Evolutionary conservation across 2,329 filamentous ascomycete genomes (phyloP).

Genomic region (Fusarium sp.): DNA sequence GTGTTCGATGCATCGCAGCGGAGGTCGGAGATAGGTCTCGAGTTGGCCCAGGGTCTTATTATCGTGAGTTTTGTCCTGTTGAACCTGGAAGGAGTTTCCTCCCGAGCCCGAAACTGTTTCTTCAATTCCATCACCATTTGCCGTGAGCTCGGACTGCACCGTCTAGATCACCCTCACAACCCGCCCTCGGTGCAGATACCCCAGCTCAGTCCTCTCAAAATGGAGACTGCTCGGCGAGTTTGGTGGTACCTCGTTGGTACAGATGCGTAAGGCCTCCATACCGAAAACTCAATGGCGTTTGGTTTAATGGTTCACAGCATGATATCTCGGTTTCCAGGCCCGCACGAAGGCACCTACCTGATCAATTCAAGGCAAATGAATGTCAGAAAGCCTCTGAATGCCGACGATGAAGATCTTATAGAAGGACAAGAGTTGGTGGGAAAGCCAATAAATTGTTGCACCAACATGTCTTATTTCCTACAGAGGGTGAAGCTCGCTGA

Average conservation of each 20-base stretch:
- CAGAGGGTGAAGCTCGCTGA: conserved; percentile 52
- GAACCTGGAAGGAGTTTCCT: conserved; percentile 46
- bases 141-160: conserved; percentile 49
- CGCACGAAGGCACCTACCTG: conserved; percentile 48
- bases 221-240: conserved; percentile 52
- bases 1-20: conserved; percentile 49
- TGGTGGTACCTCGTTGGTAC: conserved; percentile 57
- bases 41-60: conserved; percentile 50
- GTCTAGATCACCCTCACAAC: conserved; percentile 49
- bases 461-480: conserved; percentile 50
- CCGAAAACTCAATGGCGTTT: too few species aligned
- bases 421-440: conserved; percentile 42
- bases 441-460: conserved; percentile 45
- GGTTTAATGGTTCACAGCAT: conserved; percentile 43
- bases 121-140: conserved; percentile 30
- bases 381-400: conserved; percentile 51
- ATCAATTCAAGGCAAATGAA: conserved; percentile 52
- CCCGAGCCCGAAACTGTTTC: conserved; percentile 21
- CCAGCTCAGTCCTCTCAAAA: conserved; percentile 38
- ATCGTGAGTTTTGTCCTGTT: conserved; percentile 51
- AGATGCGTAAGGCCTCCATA: conserved; percentile 48
- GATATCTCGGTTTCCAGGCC: conserved; percentile 48
- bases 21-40: conserved; percentile 43
- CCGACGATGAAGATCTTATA: conserved; percentile 50
- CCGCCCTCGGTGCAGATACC: conserved; percentile 27